Base-by-base conservation (phyloP, 2,329 filamentous ascomycete genomes). In the Colletotrichum sp. region DNA sequence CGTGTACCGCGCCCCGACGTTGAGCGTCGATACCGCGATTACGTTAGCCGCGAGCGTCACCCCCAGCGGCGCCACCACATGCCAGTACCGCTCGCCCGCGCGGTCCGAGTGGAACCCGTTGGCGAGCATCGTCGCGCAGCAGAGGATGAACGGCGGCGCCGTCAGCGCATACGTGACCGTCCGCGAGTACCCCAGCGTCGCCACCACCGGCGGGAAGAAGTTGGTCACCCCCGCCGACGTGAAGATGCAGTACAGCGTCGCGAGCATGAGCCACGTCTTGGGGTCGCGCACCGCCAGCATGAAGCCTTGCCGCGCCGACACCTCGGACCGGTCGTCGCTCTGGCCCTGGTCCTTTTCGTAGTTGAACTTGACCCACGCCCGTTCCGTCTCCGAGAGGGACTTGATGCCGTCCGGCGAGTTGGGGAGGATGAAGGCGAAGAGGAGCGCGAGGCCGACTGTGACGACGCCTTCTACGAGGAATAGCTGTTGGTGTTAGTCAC, bases 281-380 rank as follows among this genome's bases (percentile, higher is more conserved):
- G 61, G 61, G 36, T 64, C 61, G 34, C 61, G 61, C 1, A 47
- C 61, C 9, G 36, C 61, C 4, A 62, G 21, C 63, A 58, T 65
- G 18, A 77, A 67, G 16, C 76, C 76, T 21, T 70, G 63, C 18
- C 64, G 57, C n/a, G 73, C 69, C 18, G 73, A 66, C 15, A 65
- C 64, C 24, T 73, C 58, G 31, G 58, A 62, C n/a, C 70, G 24
- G 13, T 72, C 70, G 21, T 57, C 64, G 21, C 68, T 69, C 21
- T 51, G 43, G 27, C 70, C 57, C 18, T 64, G 65, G 66, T 73
- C 70, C 43, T 73, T 69, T 24, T 69, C 68, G 16, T 69, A 73
- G 29, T 73, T 66, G 34, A 36, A 63, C n/a, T 75, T 58, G 33
- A 74, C 54, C 69, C 68, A 74, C 15, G 67, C 64, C 21, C 67